Base-by-base conservation (phyloP, 495 filamentous ascomycete genomes). In the Xylaria palmicola region DNA sequence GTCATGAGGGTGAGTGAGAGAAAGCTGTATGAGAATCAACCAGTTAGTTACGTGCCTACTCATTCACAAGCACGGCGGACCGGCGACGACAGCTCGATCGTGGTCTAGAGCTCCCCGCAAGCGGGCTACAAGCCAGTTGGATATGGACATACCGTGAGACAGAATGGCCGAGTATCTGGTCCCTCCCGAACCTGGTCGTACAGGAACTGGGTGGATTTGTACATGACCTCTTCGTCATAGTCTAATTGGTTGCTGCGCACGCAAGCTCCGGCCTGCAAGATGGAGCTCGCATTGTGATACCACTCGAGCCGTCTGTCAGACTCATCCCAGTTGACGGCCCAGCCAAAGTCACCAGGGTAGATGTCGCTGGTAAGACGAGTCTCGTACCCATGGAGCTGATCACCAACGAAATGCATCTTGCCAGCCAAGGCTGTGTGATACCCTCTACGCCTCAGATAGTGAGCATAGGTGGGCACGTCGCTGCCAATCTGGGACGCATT, bases 361-460 rank as follows among this genome's bases (percentile, higher is more conserved):
- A 96, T 95, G 71, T 96, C 91, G 60, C 84, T 87, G n/a, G 91
- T 96, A 64, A 96, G 79, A 55, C 91, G 83, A 66, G 88, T 86
- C 76, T 96, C 91, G 67, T 91, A 96, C 32, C 91, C 91, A 73
- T 96, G 91, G 53, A 95, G 80, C 75, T 96, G 91, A 67, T 96
- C 91, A 45, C 91, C 91, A 58, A 92, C 90, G 73, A 96, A 96
- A 72, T 96, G 91, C 91, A 96, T 96, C 81, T 96, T 96, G 55
- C 91, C 91, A 0, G 91, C 90, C 62, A 96, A 75, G 4, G 86
- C 87, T n/a, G 91, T 94, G 74, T 95, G 88, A 68, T 96, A 96
- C 44, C 89, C 90, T 67, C 88, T 84, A 15, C 81, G 78, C n/a
- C 91, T 89, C 43, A 96, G 78, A 72, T 95, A 93, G 67, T 96